Evolutionary conservation across 441 rosid species (phyloP).

Genomic region (Gossypium aridum): DNA sequence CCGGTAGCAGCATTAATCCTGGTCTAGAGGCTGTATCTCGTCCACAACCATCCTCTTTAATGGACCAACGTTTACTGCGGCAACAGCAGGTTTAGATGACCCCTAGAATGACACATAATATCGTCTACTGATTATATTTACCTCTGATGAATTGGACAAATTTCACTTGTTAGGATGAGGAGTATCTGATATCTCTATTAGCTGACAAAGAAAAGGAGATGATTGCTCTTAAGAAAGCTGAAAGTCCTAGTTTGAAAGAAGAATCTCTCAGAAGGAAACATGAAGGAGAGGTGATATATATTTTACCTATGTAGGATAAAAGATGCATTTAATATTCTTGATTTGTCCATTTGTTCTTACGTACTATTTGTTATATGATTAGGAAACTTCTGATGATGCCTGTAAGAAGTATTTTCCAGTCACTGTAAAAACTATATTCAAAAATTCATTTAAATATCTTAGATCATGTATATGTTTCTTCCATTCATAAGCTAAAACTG

Average conservation of each 20-base stretch:
- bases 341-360: not conserved
- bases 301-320: not conserved
- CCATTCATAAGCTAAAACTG: not conserved
- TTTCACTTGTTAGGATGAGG: slow-evolving; percentile 32
- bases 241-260: slow-evolving; percentile 19
- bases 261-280: slow-evolving; percentile 21
- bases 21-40: slow-evolving; percentile 13
- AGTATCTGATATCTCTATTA: slow-evolving; percentile 34
- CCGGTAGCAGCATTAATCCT: slow-evolving; percentile 12
- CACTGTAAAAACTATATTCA: not conserved
- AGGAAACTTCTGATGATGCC: not conserved
- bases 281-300: slow-evolving; percentile 23
- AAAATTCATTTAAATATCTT: not conserved
- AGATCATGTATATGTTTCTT: not conserved
- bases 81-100: slow-evolving; percentile 30
- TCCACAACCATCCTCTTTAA: slow-evolving; percentile 22
- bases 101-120: not conserved
- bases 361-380: not conserved
- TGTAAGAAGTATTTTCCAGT: not conserved
- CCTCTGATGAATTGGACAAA: slow-evolving; percentile 6
- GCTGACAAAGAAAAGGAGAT: slow-evolving; percentile 41
- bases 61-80: slow-evolving; percentile 20
- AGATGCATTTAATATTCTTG: not conserved
- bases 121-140: not conserved
- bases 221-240: slow-evolving; percentile 25